Evolutionary conservation across 2,329 filamentous ascomycete species (phyloP), one percentile per base, ranked within the genome.

Genomic region (Chlorencoelia australis): DNA sequence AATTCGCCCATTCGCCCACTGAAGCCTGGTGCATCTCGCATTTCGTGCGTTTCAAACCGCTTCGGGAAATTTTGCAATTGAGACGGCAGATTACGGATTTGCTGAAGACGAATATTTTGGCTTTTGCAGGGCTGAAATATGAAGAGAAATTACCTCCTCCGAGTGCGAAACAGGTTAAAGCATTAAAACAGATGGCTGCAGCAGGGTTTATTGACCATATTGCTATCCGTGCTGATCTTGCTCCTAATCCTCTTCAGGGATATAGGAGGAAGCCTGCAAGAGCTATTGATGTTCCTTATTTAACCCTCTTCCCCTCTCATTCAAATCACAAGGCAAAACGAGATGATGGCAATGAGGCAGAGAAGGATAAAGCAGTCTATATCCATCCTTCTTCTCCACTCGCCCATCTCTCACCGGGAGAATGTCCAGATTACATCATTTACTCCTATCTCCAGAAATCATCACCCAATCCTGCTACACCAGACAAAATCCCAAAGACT

Each of bases 131-230:
- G 64, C 71, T 65, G 21, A 62, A 63, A 36, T 71, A 70, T 46
- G 59, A 68, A 37, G 73, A 76, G 19, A 69, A 67, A 49, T 64
- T 81, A 3, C 65, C 70, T 31, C 66, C 68, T 0, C 76, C 76
- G 0, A 72, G 73, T 0, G 64, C 76, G 5, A 81, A 78, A 47
- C 80, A 87, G 53, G 66, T 93, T 18, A 78, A 79, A 30, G 77
- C 85, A 1, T 67, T 98, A 18, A 94, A 93, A 58, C 85, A 95
- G 55, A 93, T 96, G 63, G 78, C 85, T 15, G 85, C 89, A 0
- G 82, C 86, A 0, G 91, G 89, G 1, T 96, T 95, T 63, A 77
- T 96, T 52, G 91, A 98, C 59, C 83, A 95, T 49, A 73, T 98
- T 26, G 91, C 91, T 30, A 87, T 96, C 49, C 83, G 91, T 42